A percentile compares a stretch with the other conserved stretches of the same genome.
Conservation (phyloP, 164 flowering plant genomes). For the Vitis riparia region DNA sequence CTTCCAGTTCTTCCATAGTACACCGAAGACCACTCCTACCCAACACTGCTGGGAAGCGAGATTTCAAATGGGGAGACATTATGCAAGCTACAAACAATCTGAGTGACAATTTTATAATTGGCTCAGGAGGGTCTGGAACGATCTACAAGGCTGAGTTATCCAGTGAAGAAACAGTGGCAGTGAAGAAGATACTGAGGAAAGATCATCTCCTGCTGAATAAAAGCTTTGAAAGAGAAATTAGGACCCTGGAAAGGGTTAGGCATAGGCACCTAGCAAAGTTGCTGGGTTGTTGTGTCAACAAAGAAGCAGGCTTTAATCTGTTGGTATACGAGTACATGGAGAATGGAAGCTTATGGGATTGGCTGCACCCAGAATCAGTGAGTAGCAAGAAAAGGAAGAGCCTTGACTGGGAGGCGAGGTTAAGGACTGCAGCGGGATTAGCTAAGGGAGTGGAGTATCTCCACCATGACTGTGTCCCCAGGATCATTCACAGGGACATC, state of each 20-base stretch:
- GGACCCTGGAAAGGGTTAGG: conserved; percentile 83
- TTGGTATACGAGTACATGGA: conserved; percentile 94
- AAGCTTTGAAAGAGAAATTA: conserved; percentile 85
- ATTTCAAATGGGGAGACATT: conserved; percentile 80
- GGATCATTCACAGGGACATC: conserved; percentile 87
- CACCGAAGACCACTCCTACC: conserved; percentile 49
- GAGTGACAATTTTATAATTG: conserved; percentile 72
- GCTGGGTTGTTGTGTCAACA: conserved; percentile 69
- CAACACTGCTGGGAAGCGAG: conserved; percentile 40
- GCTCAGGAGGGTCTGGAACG: conserved; percentile 94
- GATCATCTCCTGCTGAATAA: conserved; percentile 59
- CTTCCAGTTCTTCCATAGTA: conserved; percentile 67
- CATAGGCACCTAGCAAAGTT: conserved; percentile 92
- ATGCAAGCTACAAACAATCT: conserved; percentile 85
- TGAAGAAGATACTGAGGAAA: conserved; percentile 70
- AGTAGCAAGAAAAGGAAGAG: conserved; percentile 46
- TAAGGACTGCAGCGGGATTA: conserved; percentile 77
- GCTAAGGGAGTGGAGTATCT: conserved; percentile 91
- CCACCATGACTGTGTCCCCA: conserved; percentile 92
- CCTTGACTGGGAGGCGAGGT: conserved; percentile 74
- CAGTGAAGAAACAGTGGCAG: conserved; percentile 76
- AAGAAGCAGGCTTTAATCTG: conserved; percentile 49
- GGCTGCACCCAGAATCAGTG: conserved; percentile 55
- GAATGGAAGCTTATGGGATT: conserved; percentile 94
- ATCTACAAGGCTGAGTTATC: conserved; percentile 75